Conservation (phyloP, 2,329 filamentous ascomycete genomes). For the Fusarium sororula region DNA sequence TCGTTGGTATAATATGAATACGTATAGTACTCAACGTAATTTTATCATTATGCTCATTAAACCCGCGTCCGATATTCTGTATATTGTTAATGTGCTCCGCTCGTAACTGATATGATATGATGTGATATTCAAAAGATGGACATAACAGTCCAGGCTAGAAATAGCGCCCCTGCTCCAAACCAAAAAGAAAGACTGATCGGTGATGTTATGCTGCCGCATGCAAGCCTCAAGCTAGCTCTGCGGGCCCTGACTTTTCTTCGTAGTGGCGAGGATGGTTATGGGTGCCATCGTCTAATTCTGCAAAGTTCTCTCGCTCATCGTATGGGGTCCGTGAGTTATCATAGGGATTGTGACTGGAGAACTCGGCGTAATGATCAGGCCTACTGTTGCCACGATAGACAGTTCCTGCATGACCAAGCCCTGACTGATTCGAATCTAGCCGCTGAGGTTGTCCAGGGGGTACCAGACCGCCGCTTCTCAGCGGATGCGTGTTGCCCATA, state of each 20-base stretch:
- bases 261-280: conserved; percentile 11
- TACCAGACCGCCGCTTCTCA: conserved; percentile 3
- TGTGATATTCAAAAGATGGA: not conserved
- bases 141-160: not conserved
- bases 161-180: conserved; percentile 15
- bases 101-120: not conserved
- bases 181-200: not conserved
- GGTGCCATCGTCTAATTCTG: conserved; percentile 19
- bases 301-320: conserved; percentile 8
- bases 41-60: conserved; percentile 27
- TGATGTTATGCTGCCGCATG: not conserved
- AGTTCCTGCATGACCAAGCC: conserved; percentile 23
- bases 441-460: conserved; percentile 1
- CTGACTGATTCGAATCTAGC: conserved; percentile 5
- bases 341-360: conserved; percentile 30
- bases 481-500: conserved; percentile 10
- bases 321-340: conserved; percentile 1
- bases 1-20: conserved; percentile 39
- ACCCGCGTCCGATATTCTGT: not conserved
- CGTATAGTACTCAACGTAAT: conserved; percentile 34
- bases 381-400: conserved; percentile 34
- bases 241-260: conserved; percentile 4
- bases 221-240: conserved; percentile 5
- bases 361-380: conserved; percentile 34
- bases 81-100: conserved; percentile 1